Percentiles rank a stretch among this genome's conserved stretches.
Conservation (phyloP, 805 yeast genomes). For the Cyberlindnera mrakii region DNA sequence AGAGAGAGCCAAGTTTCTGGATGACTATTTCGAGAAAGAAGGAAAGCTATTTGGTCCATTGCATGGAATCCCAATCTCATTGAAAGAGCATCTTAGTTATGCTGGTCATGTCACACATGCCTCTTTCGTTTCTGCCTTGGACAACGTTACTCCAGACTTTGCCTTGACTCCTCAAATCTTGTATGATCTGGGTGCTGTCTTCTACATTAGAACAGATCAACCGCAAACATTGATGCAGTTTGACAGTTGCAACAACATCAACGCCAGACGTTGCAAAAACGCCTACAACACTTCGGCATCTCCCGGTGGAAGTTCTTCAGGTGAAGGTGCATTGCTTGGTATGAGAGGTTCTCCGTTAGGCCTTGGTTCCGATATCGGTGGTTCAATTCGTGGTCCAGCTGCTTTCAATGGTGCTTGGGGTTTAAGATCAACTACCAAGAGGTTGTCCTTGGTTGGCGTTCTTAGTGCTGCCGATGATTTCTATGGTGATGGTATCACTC, state of each 20-base stretch:
- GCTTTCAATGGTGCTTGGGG: conserved; percentile 35
- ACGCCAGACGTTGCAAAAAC: conserved; percentile 37
- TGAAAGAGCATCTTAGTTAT: conserved; percentile 39
- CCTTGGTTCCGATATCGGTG: conserved; percentile 50
- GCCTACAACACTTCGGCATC: conserved; percentile 36
- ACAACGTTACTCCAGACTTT: conserved; percentile 39
- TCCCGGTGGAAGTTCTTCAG: conserved; percentile 49
- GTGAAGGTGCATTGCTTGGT: conserved; percentile 43
- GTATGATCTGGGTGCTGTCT: conserved; percentile 43
- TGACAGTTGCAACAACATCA: conserved; percentile 38
- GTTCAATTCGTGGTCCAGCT: conserved; percentile 44
- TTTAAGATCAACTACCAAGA: conserved; percentile 36
- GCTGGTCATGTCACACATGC: conserved; percentile 41
- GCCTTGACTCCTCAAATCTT: conserved; percentile 34
- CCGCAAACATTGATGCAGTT: conserved; percentile 45
- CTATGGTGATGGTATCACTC: conserved; percentile 17
- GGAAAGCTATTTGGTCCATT: conserved; percentile 56
- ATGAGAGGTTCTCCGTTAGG: conserved; percentile 41
- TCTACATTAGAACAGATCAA: conserved; percentile 46
- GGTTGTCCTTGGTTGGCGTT: conserved; percentile 31
- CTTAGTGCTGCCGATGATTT: conserved; percentile 28
- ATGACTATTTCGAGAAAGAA: conserved; percentile 36
- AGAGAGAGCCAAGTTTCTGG: conserved; percentile 46
- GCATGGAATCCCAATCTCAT: conserved; percentile 62
- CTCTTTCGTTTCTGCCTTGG: conserved; percentile 41